Percentiles rank a stretch among this genome's conserved stretches.
Evolutionary conservation across 805 yeast genomes (phyloP).

Genomic region (Metschnikowia lochheadii): DNA sequence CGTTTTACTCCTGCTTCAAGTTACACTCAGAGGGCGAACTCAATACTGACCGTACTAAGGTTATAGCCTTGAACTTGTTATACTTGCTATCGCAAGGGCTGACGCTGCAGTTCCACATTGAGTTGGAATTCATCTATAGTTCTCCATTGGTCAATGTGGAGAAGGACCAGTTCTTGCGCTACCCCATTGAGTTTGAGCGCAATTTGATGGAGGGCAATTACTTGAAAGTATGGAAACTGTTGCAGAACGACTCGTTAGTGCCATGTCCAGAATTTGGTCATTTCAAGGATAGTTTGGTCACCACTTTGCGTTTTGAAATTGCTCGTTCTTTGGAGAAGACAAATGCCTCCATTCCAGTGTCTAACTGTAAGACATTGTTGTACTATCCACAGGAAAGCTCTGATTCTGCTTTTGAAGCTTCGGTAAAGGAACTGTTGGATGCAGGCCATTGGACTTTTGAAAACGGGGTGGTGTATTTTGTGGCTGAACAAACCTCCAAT

Average conservation of each 20-base stretch:
- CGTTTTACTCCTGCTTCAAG: slow-evolving; percentile 56
- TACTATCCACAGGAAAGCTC: slow-evolving; percentile 52
- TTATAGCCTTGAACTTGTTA: slow-evolving; percentile 72
- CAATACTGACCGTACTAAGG: slow-evolving; percentile 47
- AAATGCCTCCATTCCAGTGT: slow-evolving; percentile 69
- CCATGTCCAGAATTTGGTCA: slow-evolving; percentile 73
- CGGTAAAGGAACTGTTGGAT: slow-evolving; percentile 31
- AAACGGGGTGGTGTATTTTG: slow-evolving; percentile 49
- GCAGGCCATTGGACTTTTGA: slow-evolving; percentile 56
- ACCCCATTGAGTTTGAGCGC: slow-evolving; percentile 85
- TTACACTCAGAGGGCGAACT: slow-evolving; percentile 37
- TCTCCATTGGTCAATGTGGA: slow-evolving; percentile 58
- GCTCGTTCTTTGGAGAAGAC: slow-evolving; percentile 79
- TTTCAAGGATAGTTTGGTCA: slow-evolving; percentile 69
- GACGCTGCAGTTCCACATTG: slow-evolving; percentile 85
- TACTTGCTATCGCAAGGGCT: slow-evolving; percentile 77
- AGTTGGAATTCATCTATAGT: slow-evolving; percentile 67
- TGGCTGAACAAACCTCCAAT: slow-evolving; percentile 49
- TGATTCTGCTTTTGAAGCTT: slow-evolving; percentile 29
- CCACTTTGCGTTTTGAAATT: slow-evolving; percentile 81
- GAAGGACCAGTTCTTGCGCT: slow-evolving; percentile 57
- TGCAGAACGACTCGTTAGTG: slow-evolving; percentile 52
- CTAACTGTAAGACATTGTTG: slow-evolving; percentile 76
- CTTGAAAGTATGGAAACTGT: slow-evolving; percentile 80
- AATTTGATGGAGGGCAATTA: slow-evolving; percentile 97